Conservation (phyloP, 2,329 filamentous ascomycete genomes). For the Sporothrix curviconia region DNA sequence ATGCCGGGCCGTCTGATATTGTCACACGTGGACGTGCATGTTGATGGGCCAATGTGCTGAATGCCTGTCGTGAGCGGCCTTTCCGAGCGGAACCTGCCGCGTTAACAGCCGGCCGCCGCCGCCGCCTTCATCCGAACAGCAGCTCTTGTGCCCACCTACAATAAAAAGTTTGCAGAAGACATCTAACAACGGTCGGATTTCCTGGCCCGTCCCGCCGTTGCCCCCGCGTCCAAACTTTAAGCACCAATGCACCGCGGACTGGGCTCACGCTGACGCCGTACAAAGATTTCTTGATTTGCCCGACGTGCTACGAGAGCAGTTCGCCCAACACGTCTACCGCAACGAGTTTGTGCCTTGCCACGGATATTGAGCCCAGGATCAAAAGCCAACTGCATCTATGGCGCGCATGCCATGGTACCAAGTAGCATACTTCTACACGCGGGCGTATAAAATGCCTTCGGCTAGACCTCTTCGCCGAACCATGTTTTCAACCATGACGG, state of each 20-base stretch:
- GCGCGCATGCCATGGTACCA: slow-evolving; percentile 71
- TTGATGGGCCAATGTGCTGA: background rate
- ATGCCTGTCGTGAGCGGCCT: slow-evolving; percentile 21
- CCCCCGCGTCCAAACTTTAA: slow-evolving; percentile 55
- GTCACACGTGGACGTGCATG: too few species aligned
- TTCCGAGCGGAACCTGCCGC: too few species aligned
- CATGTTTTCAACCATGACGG: slow-evolving; percentile 56
- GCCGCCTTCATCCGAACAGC: too few species aligned
- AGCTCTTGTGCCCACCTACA: slow-evolving; percentile 30
- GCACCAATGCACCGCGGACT: slow-evolving; percentile 64
- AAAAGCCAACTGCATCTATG: slow-evolving; percentile 72
- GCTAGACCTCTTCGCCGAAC: slow-evolving; percentile 61
- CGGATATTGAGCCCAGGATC: slow-evolving; percentile 49
- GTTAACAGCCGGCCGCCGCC: too few species aligned
- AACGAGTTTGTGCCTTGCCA: slow-evolving; percentile 58
- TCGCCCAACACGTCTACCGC: slow-evolving; percentile 60
- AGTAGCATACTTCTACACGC: slow-evolving; percentile 73
- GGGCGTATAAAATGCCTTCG: slow-evolving; percentile 61
- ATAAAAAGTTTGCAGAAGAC: slow-evolving; percentile 51
- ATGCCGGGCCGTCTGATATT: too few species aligned
- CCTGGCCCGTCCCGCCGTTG: slow-evolving; percentile 60
- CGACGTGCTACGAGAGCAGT: slow-evolving; percentile 68
- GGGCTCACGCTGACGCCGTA: slow-evolving; percentile 59
- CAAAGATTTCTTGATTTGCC: slow-evolving; percentile 72
- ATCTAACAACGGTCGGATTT: slow-evolving; percentile 35